Conservation (phyloP, 1,284 basidiomycete species). For the Trichosporon ovoides region DNA sequence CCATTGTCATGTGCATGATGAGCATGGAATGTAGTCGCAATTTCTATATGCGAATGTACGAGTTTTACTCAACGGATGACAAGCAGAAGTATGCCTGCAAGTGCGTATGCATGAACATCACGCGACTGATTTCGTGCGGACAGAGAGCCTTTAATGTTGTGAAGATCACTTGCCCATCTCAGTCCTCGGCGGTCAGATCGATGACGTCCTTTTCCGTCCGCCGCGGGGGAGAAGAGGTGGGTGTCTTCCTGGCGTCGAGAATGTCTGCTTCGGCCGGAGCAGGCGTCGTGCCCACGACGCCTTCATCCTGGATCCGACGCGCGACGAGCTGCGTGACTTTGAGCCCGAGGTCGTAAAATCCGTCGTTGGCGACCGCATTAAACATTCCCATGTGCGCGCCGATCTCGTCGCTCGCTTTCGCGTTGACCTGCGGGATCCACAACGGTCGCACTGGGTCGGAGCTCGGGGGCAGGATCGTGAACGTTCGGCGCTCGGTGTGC, state of each 20-base stretch:
- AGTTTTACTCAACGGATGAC: neutral
- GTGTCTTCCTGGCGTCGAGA: no score
- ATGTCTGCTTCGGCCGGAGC: neutral
- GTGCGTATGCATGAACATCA: neutral
- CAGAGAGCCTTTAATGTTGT: neutral
- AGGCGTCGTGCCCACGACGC: constrained; percentile 16
- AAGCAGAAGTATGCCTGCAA: neutral
- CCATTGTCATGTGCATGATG: constrained; percentile 18
- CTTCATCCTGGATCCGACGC: constrained; percentile 41
- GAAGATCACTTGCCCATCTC: neutral
- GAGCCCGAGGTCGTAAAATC: constrained; percentile 80
- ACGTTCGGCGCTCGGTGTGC: constrained; percentile 59
- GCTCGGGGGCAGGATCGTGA: constrained; percentile 64
- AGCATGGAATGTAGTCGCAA: constrained; percentile 13
- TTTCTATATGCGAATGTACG: neutral
- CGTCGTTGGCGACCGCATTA: constrained; percentile 71
- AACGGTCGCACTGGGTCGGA: constrained; percentile 54
- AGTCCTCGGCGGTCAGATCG: constrained; percentile 1
- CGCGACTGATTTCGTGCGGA: no score
- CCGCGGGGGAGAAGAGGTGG: no score
- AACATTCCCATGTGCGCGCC: constrained; percentile 89
- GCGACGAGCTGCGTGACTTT: constrained; percentile 52
- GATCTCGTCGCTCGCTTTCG: constrained; percentile 68
- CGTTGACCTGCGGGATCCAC: constrained; percentile 63
- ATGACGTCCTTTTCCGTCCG: neutral